Percentiles rank a stretch among this genome's conserved stretches.
Evolutionary conservation across 2,329 filamentous ascomycete species (phyloP).

Genomic region (Chrysoporthe deuterocubensis): DNA sequence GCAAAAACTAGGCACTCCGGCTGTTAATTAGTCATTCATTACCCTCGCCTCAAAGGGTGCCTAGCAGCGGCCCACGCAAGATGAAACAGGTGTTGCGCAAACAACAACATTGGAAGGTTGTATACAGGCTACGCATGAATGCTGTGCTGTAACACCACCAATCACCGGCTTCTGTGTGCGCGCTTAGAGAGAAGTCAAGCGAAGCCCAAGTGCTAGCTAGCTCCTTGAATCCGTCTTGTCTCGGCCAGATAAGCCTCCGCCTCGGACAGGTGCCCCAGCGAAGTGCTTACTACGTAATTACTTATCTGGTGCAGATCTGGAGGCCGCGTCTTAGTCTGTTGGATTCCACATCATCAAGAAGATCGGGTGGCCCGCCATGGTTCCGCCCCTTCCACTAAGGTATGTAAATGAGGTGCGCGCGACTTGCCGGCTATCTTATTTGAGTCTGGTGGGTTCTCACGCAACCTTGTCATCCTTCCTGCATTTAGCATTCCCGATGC

Average conservation of each 20-base stretch:
- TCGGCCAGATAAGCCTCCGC: constrained; percentile 15
- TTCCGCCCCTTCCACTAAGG: neutral
- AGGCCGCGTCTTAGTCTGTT: neutral
- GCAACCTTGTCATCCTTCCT: constrained; percentile 13
- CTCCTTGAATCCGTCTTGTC: neutral
- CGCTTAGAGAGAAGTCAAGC: constrained; percentile 12
- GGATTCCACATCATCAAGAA: neutral
- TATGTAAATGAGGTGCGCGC: neutral
- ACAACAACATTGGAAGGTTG: constrained; percentile 23
- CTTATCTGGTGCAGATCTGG: constrained; percentile 15
- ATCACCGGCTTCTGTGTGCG: constrained; percentile 19
- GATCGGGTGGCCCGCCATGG: neutral
- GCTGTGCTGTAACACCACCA: constrained; percentile 10
- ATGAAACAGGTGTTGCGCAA: constrained; percentile 29
- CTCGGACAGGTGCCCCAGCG: constrained; percentile 13
- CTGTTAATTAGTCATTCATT: neutral
- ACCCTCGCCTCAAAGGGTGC: constrained; percentile 3
- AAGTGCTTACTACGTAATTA: neutral
- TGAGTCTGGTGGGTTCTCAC: neutral
- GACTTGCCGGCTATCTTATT: neutral
- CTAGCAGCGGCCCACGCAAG: constrained; percentile 18
- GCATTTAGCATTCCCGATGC: neutral
- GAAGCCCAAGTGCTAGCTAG: constrained; percentile 3
- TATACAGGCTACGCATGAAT: constrained; percentile 20
- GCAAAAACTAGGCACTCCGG: neutral